phyloP scores from a whole-genome alignment of 1,284 basidiomycete species.

The Ganoderma lingzhi region DNA sequence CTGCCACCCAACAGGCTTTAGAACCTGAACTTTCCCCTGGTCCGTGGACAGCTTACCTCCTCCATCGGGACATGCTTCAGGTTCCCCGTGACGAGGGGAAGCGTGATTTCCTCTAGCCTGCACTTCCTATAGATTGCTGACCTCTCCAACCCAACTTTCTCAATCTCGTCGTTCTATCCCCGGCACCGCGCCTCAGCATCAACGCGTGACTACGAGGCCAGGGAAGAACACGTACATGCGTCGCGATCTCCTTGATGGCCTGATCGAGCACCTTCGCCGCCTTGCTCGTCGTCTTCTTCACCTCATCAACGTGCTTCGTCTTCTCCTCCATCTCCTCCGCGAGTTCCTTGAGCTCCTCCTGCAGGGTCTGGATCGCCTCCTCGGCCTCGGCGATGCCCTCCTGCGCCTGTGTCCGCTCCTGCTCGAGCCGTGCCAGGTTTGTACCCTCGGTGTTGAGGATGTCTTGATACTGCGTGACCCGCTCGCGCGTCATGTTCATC shows the following conservation, averaged over 20 bases:
- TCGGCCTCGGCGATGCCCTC: constrained; percentile 74
- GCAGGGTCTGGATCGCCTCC: constrained; percentile 63
- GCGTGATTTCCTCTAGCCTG: constrained; percentile 90
- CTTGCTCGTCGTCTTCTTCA: constrained; percentile 76
- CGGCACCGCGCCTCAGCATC: background rate
- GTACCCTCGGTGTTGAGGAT: constrained; percentile 64
- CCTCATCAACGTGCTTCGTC: constrained; percentile 76
- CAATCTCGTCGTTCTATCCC: constrained; percentile 93
- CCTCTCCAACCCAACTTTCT: constrained; percentile 87
- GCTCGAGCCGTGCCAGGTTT: constrained; percentile 64
- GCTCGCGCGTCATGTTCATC: constrained; percentile 67
- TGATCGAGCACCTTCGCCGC: constrained; percentile 84
- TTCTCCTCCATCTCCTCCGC: constrained; percentile 74
- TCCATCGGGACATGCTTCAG: constrained; percentile 93
- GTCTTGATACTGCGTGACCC: constrained; percentile 64
- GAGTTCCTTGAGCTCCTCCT: constrained; percentile 67
- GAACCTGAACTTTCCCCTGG: background rate
- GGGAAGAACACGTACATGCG: constrained; percentile 57
- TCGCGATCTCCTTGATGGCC: constrained; percentile 89
- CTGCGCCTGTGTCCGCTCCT: constrained; percentile 66
- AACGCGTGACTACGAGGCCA: background rate
- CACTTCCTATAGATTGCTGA: constrained; percentile 91
- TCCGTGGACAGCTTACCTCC: constrained; percentile 62
- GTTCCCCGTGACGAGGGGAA: constrained; percentile 83
- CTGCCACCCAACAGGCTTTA: constrained; percentile 44